These are phyloP conservation scores for Pestalotiopsis sp. DNA, from an alignment of 2,329 filamentous ascomycete genomes.

Conservation along the genomic window DNA sequence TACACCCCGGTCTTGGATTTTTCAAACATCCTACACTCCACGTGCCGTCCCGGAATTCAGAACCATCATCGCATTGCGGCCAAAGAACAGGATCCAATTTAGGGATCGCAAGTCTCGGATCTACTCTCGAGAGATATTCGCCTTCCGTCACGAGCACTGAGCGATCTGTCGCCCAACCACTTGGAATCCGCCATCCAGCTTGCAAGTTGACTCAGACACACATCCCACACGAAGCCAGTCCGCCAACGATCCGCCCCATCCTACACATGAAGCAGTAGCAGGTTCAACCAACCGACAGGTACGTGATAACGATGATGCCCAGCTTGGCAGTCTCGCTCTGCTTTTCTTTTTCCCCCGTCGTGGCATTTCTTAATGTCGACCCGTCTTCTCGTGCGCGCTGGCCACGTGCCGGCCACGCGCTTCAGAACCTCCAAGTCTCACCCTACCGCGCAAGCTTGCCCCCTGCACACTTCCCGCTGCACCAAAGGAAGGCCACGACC, in stretches of 20 bases:
- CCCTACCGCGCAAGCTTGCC: background rate
- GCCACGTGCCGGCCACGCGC: slow-evolving; percentile 14
- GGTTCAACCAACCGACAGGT: background rate
- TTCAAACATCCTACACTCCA: background rate
- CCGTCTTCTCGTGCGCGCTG: background rate
- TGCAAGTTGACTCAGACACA: background rate
- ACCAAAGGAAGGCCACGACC: background rate
- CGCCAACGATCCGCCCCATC: background rate
- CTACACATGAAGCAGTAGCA: background rate
- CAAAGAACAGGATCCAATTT: background rate
- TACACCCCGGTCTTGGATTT: background rate
- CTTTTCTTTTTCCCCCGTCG: background rate
- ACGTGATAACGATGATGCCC: background rate
- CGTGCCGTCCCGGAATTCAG: background rate
- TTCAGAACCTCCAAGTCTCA: slow-evolving; percentile 5
- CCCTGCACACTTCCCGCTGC: slow-evolving; percentile 3
- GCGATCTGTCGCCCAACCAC: background rate
- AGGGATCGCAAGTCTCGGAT: background rate
- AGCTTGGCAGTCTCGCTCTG: background rate
- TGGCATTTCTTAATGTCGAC: background rate
- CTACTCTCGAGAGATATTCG: background rate
- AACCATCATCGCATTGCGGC: background rate
- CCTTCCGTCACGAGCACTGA: background rate
- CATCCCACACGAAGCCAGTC: background rate
- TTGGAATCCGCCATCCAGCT: background rate